phyloP scores from a whole-genome alignment of 139 green algal genomes.

The Ettlia oleoabundans region DNA sequence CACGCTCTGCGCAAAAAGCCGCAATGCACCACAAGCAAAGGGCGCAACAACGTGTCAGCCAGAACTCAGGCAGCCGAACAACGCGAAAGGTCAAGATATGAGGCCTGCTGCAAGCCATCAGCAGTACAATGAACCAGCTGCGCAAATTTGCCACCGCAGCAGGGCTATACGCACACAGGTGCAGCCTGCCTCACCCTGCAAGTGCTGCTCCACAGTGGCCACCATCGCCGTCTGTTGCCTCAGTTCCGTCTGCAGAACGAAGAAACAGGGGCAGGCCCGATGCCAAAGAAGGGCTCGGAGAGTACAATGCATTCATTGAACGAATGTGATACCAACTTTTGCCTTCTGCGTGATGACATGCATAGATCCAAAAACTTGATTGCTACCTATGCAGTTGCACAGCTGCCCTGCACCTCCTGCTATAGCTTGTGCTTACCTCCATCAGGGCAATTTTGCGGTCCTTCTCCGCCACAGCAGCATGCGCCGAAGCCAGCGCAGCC shows the following conservation, averaged over 20 bases:
- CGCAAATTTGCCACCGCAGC: too few relatives aligned
- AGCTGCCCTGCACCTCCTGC: not conserved
- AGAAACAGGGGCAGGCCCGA: not conserved
- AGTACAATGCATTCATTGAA: not conserved
- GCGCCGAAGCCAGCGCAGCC: constrained; percentile 10
- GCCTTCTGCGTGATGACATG: too few relatives aligned
- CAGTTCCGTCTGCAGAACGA: not conserved
- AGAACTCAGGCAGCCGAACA: too few relatives aligned
- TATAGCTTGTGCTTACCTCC: not conserved
- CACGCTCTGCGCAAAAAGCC: not conserved
- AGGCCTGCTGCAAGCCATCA: too few relatives aligned
- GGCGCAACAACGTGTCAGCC: not conserved
- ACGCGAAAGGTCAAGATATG: too few relatives aligned
- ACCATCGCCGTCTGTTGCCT: not conserved
- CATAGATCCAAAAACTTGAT: too few relatives aligned
- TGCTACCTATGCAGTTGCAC: too few relatives aligned
- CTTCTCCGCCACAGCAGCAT: constrained; percentile 19
- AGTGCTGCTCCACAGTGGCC: constrained; percentile 5
- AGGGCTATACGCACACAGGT: too few relatives aligned
- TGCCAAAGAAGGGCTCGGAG: too few relatives aligned
- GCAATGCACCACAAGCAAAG: not conserved
- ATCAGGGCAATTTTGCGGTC: constrained; percentile 3
- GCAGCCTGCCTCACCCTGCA: not conserved
- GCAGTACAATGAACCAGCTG: too few relatives aligned
- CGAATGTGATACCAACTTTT: not conserved